These are phyloP conservation scores for Xylaria grammica DNA, from an alignment of 495 filamentous ascomycete genomes.

Conservation along the genomic window DNA sequence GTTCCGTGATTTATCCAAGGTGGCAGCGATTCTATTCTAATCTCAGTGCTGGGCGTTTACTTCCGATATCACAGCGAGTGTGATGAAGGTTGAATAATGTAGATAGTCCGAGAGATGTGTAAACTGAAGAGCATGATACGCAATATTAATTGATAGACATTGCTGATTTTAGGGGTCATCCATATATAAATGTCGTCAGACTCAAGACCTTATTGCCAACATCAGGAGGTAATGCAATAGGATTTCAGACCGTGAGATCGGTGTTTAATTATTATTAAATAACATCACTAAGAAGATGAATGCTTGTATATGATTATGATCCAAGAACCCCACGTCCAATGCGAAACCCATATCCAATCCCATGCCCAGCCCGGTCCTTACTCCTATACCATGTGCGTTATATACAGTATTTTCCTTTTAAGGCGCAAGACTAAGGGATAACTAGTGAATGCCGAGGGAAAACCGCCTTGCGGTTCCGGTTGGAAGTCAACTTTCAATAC, in stretches of 20 bases:
- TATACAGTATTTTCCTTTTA: slow-evolving; percentile 11
- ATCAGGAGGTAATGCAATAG: too few species aligned
- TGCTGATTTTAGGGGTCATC: too few species aligned
- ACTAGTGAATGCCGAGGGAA: background rate
- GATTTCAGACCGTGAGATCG: background rate
- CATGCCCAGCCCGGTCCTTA: background rate
- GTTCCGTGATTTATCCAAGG: too few species aligned
- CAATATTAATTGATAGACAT: too few species aligned
- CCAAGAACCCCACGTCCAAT: slow-evolving; percentile 4
- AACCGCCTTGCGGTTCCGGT: background rate
- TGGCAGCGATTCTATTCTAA: too few species aligned
- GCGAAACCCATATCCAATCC: slow-evolving; percentile 11
- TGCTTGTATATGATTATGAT: background rate
- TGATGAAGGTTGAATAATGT: too few species aligned
- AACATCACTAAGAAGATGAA: slow-evolving; percentile 7
- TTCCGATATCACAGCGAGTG: too few species aligned
- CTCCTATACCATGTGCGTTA: background rate
- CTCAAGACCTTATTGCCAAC: too few species aligned
- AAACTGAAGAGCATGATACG: too few species aligned
- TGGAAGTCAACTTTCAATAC: background rate
- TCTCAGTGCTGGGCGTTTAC: too few species aligned
- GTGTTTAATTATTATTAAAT: slow-evolving; percentile 11
- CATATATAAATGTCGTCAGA: too few species aligned
- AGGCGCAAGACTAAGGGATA: background rate
- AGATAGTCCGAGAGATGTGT: too few species aligned